phyloP scores from a whole-genome alignment of 257 asterid genomes.

The Primulina huaijiensis region DNA sequence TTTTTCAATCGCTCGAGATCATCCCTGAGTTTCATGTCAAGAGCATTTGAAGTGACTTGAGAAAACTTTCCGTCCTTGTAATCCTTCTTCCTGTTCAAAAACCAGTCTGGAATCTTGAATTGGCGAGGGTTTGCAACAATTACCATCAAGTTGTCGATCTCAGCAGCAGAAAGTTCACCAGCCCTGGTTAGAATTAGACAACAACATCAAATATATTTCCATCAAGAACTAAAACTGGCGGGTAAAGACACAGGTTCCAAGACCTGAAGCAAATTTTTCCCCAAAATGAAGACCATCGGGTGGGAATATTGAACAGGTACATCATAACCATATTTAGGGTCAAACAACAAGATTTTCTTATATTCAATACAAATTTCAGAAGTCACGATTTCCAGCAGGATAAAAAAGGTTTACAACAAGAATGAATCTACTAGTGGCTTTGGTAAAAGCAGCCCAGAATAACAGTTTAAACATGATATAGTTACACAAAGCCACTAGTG shows the following conservation, averaged over 20 bases:
- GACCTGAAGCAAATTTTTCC: not conserved
- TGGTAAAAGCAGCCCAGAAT: not conserved
- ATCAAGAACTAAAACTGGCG: not conserved
- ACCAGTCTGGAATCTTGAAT: constrained; percentile 61
- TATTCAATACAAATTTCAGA: not conserved
- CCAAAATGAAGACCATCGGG: not conserved
- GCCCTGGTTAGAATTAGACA: constrained; percentile 29
- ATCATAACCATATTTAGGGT: not conserved
- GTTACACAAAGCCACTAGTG: not conserved
- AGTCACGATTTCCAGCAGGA: not conserved
- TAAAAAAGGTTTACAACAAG: not conserved
- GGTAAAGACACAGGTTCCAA: not conserved
- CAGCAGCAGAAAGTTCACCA: constrained; percentile 53
- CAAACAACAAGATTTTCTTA: not conserved
- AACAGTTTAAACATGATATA: not conserved
- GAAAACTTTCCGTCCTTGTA: constrained; percentile 55
- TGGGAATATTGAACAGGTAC: too few species aligned
- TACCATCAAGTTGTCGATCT: constrained; percentile 46
- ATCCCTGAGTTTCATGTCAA: constrained; percentile 63
- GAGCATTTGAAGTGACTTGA: constrained; percentile 53
- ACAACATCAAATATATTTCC: not conserved
- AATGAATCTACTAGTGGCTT: not conserved
- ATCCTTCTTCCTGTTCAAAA: constrained; percentile 55
- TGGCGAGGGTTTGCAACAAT: constrained; percentile 55
- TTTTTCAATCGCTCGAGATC: constrained; percentile 62